These are phyloP conservation scores for Fusarium sp. DNA, from an alignment of 2,329 filamentous ascomycete species.

Conservation along the genomic window DNA sequence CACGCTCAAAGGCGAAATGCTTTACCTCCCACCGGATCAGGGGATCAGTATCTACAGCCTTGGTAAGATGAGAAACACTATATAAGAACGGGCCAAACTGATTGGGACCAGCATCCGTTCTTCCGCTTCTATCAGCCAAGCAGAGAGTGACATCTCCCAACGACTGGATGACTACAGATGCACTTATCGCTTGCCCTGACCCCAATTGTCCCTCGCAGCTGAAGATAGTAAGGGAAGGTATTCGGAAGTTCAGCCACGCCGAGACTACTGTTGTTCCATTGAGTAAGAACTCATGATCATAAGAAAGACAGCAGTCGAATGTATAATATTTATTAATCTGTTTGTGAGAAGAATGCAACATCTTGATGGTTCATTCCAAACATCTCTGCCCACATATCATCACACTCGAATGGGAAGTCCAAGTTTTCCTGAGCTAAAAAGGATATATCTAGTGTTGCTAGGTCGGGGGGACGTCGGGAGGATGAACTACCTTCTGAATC, in stretches of 20 bases:
- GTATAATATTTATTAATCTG: neutral
- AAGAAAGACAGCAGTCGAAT: rapidly evolving
- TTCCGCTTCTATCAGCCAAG: neutral
- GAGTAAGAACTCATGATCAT: rapidly evolving
- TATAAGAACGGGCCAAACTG: too few relatives aligned
- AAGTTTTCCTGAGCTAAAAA: neutral
- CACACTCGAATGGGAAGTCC: neutral
- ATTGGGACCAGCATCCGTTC: neutral
- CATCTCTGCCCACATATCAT: neutral
- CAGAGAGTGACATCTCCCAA: neutral
- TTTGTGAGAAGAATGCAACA: neutral
- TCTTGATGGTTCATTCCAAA: neutral
- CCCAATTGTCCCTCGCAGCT: neutral
- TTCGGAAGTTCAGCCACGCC: neutral
- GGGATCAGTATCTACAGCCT: neutral
- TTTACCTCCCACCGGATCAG: neutral
- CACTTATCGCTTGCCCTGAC: neutral
- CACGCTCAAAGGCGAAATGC: neutral
- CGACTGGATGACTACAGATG: neutral
- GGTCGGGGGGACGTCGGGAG: neutral
- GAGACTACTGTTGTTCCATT: neutral
- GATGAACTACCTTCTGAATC: neutral
- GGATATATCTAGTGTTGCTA: neutral
- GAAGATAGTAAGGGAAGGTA: neutral
- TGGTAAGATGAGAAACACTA: neutral